Base-by-base conservation (phyloP, 1,139 yeast species). In the Saccharomyces hybrid region DNA sequence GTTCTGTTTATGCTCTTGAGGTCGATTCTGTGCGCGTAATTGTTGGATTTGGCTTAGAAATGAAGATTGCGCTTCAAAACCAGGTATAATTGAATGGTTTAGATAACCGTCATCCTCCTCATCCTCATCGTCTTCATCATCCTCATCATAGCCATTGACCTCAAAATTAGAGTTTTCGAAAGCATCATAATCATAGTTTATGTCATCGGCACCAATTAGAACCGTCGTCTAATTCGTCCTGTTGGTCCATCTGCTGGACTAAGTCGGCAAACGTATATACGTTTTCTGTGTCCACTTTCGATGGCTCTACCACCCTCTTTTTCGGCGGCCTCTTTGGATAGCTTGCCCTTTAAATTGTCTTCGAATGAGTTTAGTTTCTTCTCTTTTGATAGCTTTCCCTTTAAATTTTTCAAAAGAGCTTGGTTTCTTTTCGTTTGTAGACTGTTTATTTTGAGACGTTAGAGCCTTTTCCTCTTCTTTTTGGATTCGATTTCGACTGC, bases 241-340 rank as follows among this genome's bases (percentile, higher is more conserved):
- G 73, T 4, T 70, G 73, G 26, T 71, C 72, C 54, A 70, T 51
- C 47, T 66, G 65, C 34, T 61, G 56, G 0, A 69, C 70, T 28
- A 69, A 53, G 53, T 68, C 71, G 7, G 64, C 71, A 56, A 69
- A 66, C 1, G 71, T 64, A 52, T 69, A 69, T 44, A 85, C 74
- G 56, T 84, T 86, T 6, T 79, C 77, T 0, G 79, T 75, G 55
- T 73, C 76, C 8, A 83, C 27, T 12, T 16, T 5, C 4, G 38
- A 16, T 21, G 49, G 21, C 11, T n/a, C 31, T 11, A 34, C 19
- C 28, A 32, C 14, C 14, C 12, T 14, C 9, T 7, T 49, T 48
- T 24, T 48, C n/a, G 16, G 24, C 19, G 8, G 29, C 55, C 21
- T 51, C 49, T 29, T 50, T 50, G 5, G 14, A 16, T 24, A 63